Conservation (phyloP, 1,139 yeast genomes). For the Lodderomyces oxycetoniae region DNA sequence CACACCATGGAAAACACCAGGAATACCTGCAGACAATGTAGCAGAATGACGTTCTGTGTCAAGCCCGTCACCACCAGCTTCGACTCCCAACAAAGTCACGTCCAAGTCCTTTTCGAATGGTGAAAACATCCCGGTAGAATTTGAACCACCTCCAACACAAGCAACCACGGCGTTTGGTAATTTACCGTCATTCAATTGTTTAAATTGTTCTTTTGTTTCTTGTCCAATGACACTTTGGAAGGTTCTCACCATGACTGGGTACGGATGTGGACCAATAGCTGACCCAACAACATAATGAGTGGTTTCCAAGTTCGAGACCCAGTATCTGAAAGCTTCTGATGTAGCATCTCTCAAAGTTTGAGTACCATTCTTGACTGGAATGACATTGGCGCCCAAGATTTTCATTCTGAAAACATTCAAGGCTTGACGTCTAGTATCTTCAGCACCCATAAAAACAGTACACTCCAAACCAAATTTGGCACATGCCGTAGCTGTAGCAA, state of each 20-base stretch:
- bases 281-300: slow-evolving; percentile 97
- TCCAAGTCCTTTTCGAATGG: slow-evolving; percentile 80
- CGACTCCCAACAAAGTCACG: slow-evolving; percentile 87
- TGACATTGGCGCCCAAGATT: slow-evolving; percentile 90
- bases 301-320: slow-evolving; percentile 84
- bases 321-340: slow-evolving; percentile 89
- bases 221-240: slow-evolving; percentile 97
- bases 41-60: slow-evolving; percentile 88
- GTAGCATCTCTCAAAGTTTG: slow-evolving; percentile 96
- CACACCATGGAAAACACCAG: slow-evolving; percentile 98
- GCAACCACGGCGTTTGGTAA: slow-evolving; percentile 94
- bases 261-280: slow-evolving; percentile 99
- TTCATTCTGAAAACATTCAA: slow-evolving; percentile 96
- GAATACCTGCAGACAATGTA: slow-evolving; percentile 84
- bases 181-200: slow-evolving; percentile 67
- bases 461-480: slow-evolving; percentile 96
- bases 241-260: slow-evolving; percentile 95
- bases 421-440: slow-evolving; percentile 98
- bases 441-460: slow-evolving; percentile 99
- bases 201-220: slow-evolving; percentile 90
- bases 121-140: slow-evolving; percentile 91
- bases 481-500: slow-evolving; percentile 98
- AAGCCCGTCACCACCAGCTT: slow-evolving; percentile 98
- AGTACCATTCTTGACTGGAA: slow-evolving; percentile 92
- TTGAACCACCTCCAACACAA: slow-evolving; percentile 99